phyloP scores from a whole-genome alignment of 257 asterid species.

The Avicennia marina region DNA sequence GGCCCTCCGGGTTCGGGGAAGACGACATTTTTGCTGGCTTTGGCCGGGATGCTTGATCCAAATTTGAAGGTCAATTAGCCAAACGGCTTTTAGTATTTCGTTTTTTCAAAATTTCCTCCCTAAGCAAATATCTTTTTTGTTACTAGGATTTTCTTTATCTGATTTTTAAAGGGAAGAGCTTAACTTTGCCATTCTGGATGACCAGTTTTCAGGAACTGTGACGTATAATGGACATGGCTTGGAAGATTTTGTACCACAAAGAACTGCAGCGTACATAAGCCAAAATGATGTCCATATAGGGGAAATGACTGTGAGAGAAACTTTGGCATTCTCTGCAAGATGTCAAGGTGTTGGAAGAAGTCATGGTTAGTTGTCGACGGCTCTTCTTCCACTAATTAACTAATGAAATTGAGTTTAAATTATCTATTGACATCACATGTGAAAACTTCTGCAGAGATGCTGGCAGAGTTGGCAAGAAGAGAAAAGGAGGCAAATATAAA shows the following conservation, averaged over 20 bases:
- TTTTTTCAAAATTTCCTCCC: too few relatives aligned
- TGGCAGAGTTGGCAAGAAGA: constrained; percentile 38
- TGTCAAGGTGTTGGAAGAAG: constrained; percentile 51
- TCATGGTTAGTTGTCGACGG: constrained; percentile 25
- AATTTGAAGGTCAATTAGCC: constrained; percentile 34
- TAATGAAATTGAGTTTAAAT: too few relatives aligned
- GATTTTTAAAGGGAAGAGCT: too few relatives aligned
- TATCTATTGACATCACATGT: too few relatives aligned
- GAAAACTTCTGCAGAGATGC: constrained; percentile 30
- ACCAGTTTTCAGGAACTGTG: constrained; percentile 40
- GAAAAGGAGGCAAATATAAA: constrained; percentile 41
- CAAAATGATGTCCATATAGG: constrained; percentile 49
- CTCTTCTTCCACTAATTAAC: too few relatives aligned
- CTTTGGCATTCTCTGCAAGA: constrained; percentile 48
- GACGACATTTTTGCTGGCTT: constrained; percentile 41
- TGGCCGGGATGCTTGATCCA: constrained; percentile 46
- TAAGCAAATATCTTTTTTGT: too few relatives aligned
- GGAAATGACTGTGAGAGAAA: constrained; percentile 51
- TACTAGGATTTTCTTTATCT: too few relatives aligned
- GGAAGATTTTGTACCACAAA: constrained; percentile 43
- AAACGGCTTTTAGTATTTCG: too few relatives aligned
- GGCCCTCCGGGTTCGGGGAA: constrained; percentile 57
- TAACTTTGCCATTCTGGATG: not conserved
- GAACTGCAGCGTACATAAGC: constrained; percentile 42
- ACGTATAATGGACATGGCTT: constrained; percentile 42